A percentile compares a stretch with the other conserved stretches of the same genome.
Evolutionary conservation across 192 early-diverging fungal species (phyloP).

Genomic region (Haplosporangium gracile): DNA sequence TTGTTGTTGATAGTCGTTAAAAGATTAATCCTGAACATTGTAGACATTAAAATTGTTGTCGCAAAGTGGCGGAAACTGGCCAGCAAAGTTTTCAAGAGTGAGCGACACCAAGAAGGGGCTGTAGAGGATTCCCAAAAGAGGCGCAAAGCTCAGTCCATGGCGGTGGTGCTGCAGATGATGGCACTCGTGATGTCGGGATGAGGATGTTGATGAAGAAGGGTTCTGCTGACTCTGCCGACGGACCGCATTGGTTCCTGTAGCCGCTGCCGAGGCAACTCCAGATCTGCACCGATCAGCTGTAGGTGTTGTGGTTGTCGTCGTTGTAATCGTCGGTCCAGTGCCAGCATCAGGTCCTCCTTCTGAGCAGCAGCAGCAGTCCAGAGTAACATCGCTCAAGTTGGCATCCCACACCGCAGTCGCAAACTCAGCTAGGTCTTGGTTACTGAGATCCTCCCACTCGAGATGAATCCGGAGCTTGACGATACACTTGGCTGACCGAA

Average conservation of each 20-base stretch:
- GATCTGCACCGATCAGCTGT: neutral
- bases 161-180: neutral
- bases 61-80: neutral
- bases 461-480: constrained; percentile 30
- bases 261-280: neutral
- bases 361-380: constrained; percentile 26
- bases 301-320: neutral
- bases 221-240: neutral
- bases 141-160: constrained; percentile 23
- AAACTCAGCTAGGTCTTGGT: constrained; percentile 29
- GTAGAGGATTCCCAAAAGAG: constrained; percentile 34
- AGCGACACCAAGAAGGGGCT: constrained; percentile 17
- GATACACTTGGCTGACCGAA: constrained; percentile 11
- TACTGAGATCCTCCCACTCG: constrained; percentile 20
- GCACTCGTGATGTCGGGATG: neutral
- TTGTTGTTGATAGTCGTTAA: neutral
- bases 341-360: neutral
- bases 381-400: constrained; percentile 19
- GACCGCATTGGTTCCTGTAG: neutral
- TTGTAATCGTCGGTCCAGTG: neutral
- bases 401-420: constrained; percentile 4
- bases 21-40: neutral
- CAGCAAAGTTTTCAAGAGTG: constrained; percentile 34
- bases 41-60: constrained; percentile 8
- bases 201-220: neutral